Percentiles rank a stretch among this genome's conserved stretches.
phyloP scores from a whole-genome alignment of 2,329 filamentous ascomycete genomes.

The Decorospora gaudefroyi region DNA sequence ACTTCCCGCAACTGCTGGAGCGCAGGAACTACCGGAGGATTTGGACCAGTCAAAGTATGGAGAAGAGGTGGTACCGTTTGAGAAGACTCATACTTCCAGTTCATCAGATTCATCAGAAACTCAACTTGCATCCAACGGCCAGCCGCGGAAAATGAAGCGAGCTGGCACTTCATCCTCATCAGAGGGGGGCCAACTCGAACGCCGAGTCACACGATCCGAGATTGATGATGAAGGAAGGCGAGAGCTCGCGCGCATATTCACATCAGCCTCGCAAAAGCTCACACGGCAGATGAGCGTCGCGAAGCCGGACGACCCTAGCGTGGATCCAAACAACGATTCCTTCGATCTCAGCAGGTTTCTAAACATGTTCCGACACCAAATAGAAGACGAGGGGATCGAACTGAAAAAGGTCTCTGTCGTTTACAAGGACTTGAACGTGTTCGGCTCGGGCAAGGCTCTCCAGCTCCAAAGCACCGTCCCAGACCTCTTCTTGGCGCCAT shows the following conservation, averaged over 20 bases:
- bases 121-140: slow-evolving; percentile 17
- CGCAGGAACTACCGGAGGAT: no score
- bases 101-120: slow-evolving; percentile 32
- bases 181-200: slow-evolving; percentile 18
- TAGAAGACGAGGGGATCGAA: slow-evolving; percentile 62
- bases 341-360: slow-evolving; percentile 61
- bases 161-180: slow-evolving; percentile 9
- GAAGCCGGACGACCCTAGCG: slow-evolving; percentile 50
- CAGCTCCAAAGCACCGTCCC: slow-evolving; percentile 71
- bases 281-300: slow-evolving; percentile 31
- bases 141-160: slow-evolving; percentile 9
- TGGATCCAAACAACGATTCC: slow-evolving; percentile 58
- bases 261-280: slow-evolving; percentile 30
- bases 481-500: slow-evolving; percentile 61
- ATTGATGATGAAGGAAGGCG: slow-evolving; percentile 33
- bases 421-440: slow-evolving; percentile 68
- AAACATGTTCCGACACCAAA: slow-evolving; percentile 54
- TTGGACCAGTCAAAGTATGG: background rate
- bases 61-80: slow-evolving; percentile 19
- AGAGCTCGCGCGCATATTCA: slow-evolving; percentile 35
- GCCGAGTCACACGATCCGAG: slow-evolving; percentile 21
- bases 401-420: slow-evolving; percentile 62
- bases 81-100: slow-evolving; percentile 15
- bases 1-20: no score
- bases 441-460: slow-evolving; percentile 67